Conservation (phyloP, 2,329 filamentous ascomycete genomes). For the Neofusicoccum kwambonambiense region DNA sequence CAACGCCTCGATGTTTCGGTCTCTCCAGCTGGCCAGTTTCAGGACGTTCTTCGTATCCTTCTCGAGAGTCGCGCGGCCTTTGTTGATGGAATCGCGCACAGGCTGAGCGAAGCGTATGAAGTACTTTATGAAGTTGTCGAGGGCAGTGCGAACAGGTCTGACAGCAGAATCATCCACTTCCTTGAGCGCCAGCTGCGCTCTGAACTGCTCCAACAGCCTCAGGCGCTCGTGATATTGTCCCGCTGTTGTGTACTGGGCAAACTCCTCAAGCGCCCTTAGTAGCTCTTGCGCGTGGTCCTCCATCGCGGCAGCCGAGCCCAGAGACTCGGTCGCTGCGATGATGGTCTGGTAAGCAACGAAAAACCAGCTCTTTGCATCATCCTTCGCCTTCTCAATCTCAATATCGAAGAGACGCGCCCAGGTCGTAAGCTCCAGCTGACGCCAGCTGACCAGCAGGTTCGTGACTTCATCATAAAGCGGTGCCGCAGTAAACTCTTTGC, state of each 20-base stretch:
- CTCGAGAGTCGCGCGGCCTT: conserved; percentile 73
- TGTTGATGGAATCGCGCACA: conserved; percentile 63
- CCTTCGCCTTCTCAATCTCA: conserved; percentile 71
- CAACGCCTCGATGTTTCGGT: conserved; percentile 88
- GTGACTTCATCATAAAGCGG: conserved; percentile 75
- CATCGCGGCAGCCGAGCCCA: conserved; percentile 59
- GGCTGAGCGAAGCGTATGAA: conserved; percentile 69
- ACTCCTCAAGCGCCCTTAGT: conserved; percentile 73
- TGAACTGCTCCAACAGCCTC: conserved; percentile 61
- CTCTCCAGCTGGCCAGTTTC: conserved; percentile 93
- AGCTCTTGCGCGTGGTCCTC: conserved; percentile 65
- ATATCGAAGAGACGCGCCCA: conserved; percentile 88
- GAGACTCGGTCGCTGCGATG: conserved; percentile 69
- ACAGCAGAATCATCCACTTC: conserved; percentile 47
- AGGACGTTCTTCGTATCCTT: conserved; percentile 93
- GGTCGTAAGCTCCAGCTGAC: conserved; percentile 84
- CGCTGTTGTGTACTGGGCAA: conserved; percentile 74
- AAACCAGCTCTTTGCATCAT: conserved; percentile 89
- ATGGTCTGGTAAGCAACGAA: conserved; percentile 93
- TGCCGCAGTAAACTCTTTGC: conserved; percentile 69
- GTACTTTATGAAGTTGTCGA: conserved; percentile 75
- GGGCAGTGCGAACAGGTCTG: conserved; percentile 57
- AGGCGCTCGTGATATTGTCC: conserved; percentile 79
- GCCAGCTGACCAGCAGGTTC: conserved; percentile 80
- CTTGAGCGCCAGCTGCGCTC: conserved; percentile 65